Conservation (phyloP, 2,329 filamentous ascomycete species). For the Dactylonectria estremocensis region DNA sequence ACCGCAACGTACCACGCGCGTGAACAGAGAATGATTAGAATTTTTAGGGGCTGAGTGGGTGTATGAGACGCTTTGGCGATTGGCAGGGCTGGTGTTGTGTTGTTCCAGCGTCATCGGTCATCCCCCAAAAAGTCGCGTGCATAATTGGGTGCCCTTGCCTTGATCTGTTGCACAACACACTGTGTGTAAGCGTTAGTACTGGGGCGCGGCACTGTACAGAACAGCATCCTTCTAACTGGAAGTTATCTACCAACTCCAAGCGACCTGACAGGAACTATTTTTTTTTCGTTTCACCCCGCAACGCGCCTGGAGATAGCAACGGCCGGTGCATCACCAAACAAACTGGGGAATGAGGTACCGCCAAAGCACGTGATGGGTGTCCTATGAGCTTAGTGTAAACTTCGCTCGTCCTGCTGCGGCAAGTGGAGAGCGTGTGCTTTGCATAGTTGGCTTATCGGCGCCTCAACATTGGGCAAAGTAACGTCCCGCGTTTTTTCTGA, state of each 20-base stretch:
- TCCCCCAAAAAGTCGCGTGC: background rate
- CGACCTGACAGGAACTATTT: too few relatives aligned
- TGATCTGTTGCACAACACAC: too few relatives aligned
- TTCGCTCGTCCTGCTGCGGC: background rate
- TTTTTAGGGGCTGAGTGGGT: background rate
- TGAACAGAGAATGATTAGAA: background rate
- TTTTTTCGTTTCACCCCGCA: background rate
- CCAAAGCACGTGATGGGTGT: conserved; percentile 43
- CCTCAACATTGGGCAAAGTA: conserved; percentile 1
- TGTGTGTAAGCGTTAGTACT: too few relatives aligned
- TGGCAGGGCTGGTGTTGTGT: conserved; percentile 8
- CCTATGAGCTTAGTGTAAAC: background rate
- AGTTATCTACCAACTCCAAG: too few relatives aligned
- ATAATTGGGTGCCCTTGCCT: background rate
- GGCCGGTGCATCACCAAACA: conserved; percentile 4
- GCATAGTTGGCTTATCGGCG: conserved; percentile 6
- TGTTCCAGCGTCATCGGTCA: background rate
- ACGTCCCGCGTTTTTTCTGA: conserved; percentile 2
- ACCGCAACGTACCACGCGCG: background rate
- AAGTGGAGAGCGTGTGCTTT: background rate
- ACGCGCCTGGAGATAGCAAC: conserved; percentile 36
- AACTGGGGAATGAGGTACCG: conserved; percentile 25
- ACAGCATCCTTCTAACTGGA: too few relatives aligned
- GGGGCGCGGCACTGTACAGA: too few relatives aligned
- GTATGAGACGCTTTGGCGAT: conserved; percentile 5